Evolutionary conservation across 2,329 filamentous ascomycete species (phyloP).

Genomic region (Camillea tinctor): DNA sequence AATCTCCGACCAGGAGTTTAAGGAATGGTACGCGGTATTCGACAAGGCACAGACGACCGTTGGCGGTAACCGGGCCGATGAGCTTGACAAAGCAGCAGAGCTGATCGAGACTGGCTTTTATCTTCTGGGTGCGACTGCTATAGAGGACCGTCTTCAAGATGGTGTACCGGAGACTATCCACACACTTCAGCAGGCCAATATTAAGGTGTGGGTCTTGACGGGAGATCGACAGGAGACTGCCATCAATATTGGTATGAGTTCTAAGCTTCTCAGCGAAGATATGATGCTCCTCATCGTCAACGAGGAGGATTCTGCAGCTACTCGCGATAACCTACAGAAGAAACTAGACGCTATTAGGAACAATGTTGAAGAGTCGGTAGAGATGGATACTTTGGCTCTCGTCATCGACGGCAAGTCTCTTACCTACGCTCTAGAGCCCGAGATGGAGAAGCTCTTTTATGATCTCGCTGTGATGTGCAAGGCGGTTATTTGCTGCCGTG

Average conservation of each 20-base stretch:
- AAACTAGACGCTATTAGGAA: slow-evolving; percentile 88
- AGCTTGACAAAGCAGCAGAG: slow-evolving; percentile 95
- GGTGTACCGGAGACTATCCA: slow-evolving; percentile 98
- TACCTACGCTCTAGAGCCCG: slow-evolving; percentile 88
- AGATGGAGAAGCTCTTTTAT: slow-evolving; percentile 89
- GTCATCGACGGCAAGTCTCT: slow-evolving; percentile 96
- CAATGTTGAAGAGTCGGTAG: slow-evolving; percentile 73
- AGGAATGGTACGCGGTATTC: slow-evolving; percentile 82
- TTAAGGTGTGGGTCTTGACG: slow-evolving; percentile 98
- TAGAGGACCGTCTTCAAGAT: slow-evolving; percentile 95
- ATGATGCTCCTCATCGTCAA: slow-evolving; percentile 98
- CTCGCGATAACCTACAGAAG: slow-evolving; percentile 86
- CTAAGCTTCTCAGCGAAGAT: slow-evolving; percentile 95
- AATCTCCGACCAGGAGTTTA: slow-evolving; percentile 83
- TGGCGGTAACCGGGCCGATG: slow-evolving; percentile 86
- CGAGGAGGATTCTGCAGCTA: slow-evolving; percentile 76
- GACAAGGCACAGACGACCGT: slow-evolving; percentile 88
- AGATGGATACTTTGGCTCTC: slow-evolving; percentile 83
- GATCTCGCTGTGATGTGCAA: slow-evolving; percentile 95
- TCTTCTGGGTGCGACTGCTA: slow-evolving; percentile 91
- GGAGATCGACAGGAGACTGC: slow-evolving; percentile 97
- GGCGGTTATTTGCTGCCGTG: slow-evolving; percentile 97
- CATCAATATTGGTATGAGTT: slow-evolving; percentile 99
- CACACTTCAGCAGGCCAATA: slow-evolving; percentile 91
- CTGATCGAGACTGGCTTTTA: slow-evolving; percentile 91